Evolutionary conservation across 2,329 filamentous ascomycete genomes (phyloP).

Genomic region (Alternaria gansuensis): DNA sequence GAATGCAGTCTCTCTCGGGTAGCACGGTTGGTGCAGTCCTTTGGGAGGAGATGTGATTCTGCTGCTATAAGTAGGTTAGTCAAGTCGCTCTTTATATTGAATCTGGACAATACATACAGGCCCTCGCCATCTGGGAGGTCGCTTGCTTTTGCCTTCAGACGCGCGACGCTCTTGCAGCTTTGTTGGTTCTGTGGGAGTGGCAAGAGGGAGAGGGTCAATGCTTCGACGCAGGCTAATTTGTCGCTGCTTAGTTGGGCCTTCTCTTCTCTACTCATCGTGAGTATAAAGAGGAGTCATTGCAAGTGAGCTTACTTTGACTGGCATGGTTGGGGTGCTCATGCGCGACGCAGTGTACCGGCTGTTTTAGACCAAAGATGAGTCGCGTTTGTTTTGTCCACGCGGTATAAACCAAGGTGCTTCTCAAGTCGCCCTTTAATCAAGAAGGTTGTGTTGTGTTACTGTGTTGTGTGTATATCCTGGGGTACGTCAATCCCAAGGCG

Average conservation of each 20-base stretch:
- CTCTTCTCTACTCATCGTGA: constrained; percentile 9
- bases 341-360: background rate
- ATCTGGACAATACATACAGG: constrained; percentile 2
- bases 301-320: constrained; percentile 12
- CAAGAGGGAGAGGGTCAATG: constrained; percentile 9
- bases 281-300: background rate
- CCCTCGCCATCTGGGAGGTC: constrained; percentile 21
- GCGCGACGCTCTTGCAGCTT: constrained; percentile 14
- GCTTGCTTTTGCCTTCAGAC: constrained; percentile 9
- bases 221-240: constrained; percentile 7
- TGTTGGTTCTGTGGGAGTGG: background rate
- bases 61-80: background rate
- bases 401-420: background rate
- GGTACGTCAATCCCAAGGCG: constrained; percentile 17
- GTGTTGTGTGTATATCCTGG: constrained; percentile 14
- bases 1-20: background rate
- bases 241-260: constrained; percentile 13
- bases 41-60: background rate
- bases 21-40: constrained; percentile 3
- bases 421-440: too few relatives aligned
- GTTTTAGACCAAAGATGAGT: background rate
- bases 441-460: background rate
- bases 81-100: background rate
- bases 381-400: background rate
- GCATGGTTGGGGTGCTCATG: constrained; percentile 7